phyloP scores from a whole-genome alignment of 1,284 basidiomycete genomes.

The Tetrapyrgos nigripes region DNA sequence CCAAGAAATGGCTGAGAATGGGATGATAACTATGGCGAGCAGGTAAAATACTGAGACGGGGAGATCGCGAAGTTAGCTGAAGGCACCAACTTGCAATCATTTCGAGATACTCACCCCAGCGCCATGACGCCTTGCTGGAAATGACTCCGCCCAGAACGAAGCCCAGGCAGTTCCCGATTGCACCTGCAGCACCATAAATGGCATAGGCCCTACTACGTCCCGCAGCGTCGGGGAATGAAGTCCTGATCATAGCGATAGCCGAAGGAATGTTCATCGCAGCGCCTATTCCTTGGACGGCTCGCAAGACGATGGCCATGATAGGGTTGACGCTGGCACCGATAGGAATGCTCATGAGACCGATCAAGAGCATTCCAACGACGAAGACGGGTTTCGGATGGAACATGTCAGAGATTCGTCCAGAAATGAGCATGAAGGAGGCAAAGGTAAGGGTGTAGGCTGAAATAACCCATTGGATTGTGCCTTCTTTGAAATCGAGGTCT shows the following conservation, averaged over 20 bases:
- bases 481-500: slow-evolving; percentile 18
- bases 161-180: slow-evolving; percentile 21
- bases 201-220: slow-evolving; percentile 22
- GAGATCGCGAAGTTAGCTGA: too few species aligned
- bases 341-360: slow-evolving; percentile 23
- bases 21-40: slow-evolving; percentile 22
- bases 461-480: slow-evolving; percentile 22
- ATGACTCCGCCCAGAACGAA: slow-evolving; percentile 24
- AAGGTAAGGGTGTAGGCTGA: slow-evolving; percentile 25
- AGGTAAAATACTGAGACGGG: too few species aligned
- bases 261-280: too few species aligned
- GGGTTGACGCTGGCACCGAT: slow-evolving; percentile 23
- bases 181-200: slow-evolving; percentile 21
- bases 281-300: slow-evolving; percentile 25
- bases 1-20: slow-evolving; percentile 19
- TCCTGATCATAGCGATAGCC: too few species aligned
- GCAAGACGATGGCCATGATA: slow-evolving; percentile 24
- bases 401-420: slow-evolving; percentile 22
- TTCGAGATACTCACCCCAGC: slow-evolving; percentile 26
- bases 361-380: slow-evolving; percentile 17
- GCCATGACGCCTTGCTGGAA: slow-evolving; percentile 19
- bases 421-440: too few species aligned
- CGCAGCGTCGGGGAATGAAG: too few species aligned
- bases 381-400: slow-evolving; percentile 26
- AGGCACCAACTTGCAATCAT: too few species aligned